A percentile compares a stretch with the other conserved stretches of the same genome.
Conservation (phyloP, 176 grass and related monocot genomes). For the Triticum turgidum region DNA sequence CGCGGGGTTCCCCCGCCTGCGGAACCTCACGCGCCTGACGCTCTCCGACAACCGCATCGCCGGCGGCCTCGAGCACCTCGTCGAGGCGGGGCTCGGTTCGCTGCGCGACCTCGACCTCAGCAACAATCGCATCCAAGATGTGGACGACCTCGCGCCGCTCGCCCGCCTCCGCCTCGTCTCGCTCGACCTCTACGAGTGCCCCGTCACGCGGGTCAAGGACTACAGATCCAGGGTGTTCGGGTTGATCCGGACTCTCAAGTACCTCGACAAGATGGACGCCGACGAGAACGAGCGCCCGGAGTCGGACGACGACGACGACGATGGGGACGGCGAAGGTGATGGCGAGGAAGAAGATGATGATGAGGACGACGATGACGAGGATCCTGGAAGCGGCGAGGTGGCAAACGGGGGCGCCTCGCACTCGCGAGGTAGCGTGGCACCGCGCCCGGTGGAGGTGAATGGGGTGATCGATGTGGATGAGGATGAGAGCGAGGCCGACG, state of each 20-base stretch:
- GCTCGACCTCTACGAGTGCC: conserved; percentile 95
- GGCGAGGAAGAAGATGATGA: conserved; percentile 75
- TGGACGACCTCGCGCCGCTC: conserved; percentile 79
- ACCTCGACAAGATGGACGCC: conserved; percentile 91
- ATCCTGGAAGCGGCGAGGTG: conserved; percentile 84
- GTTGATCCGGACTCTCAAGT: conserved; percentile 83
- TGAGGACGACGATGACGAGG: conserved; percentile 57
- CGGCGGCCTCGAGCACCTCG: conserved; percentile 81
- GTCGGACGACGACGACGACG: conserved; percentile 85
- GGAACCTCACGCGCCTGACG: conserved; percentile 76
- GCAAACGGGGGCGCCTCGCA: conserved; percentile 45
- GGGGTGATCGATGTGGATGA: conserved; percentile 78
- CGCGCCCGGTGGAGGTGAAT: conserved; percentile 44
- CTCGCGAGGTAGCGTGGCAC: background rate
- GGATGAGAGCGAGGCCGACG: conserved; percentile 92
- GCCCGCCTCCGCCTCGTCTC: conserved; percentile 75
- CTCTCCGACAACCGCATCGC: conserved; percentile 96
- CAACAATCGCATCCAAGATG: conserved; percentile 86
- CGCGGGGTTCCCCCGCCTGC: conserved; percentile 74
- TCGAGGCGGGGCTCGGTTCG: conserved; percentile 64
- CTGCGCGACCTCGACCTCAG: conserved; percentile 91
- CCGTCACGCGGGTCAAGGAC: conserved; percentile 80
- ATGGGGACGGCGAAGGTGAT: conserved; percentile 36
- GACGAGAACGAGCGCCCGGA: conserved; percentile 97
- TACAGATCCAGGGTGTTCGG: conserved; percentile 87